Conservation (phyloP, 2,329 filamentous ascomycete species). For the Aspergillus puulaauensis region DNA sequence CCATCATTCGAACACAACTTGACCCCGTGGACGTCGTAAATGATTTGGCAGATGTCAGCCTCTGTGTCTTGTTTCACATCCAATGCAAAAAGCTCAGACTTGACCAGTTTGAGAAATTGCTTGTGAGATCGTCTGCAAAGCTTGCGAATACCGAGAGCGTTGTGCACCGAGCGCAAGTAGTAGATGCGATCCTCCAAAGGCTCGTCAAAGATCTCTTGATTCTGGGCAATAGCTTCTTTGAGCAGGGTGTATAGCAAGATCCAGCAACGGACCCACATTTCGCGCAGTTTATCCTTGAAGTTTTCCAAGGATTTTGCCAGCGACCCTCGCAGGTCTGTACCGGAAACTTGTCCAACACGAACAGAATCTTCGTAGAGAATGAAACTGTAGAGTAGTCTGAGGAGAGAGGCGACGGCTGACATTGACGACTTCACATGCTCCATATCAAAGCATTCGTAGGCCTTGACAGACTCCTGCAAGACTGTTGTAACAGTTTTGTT, state of each 20-base stretch:
- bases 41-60: conserved; percentile 78
- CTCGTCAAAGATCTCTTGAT: conserved; percentile 61
- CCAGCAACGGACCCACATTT: conserved; percentile 87
- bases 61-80: conserved; percentile 79
- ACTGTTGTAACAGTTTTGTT: conserved; percentile 68
- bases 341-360: conserved; percentile 69
- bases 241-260: conserved; percentile 80
- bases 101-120: conserved; percentile 84
- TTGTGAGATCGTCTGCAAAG: conserved; percentile 85
- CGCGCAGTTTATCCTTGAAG: conserved; percentile 70
- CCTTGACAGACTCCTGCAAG: conserved; percentile 61
- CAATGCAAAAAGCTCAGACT: conserved; percentile 76
- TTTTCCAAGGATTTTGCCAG: conserved; percentile 42
- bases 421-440: conserved; percentile 73
- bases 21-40: conserved; percentile 79
- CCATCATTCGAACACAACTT: conserved; percentile 71
- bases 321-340: conserved; percentile 57
- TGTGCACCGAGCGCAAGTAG: conserved; percentile 77
- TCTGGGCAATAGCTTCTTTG: conserved; percentile 70
- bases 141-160: conserved; percentile 77
- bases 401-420: conserved; percentile 68
- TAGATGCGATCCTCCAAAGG: conserved; percentile 73
- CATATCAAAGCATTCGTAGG: conserved; percentile 83
- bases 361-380: conserved; percentile 82
- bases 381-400: conserved; percentile 74